Conservation (phyloP, 129 eudicot species). For the Mikania micrantha region DNA sequence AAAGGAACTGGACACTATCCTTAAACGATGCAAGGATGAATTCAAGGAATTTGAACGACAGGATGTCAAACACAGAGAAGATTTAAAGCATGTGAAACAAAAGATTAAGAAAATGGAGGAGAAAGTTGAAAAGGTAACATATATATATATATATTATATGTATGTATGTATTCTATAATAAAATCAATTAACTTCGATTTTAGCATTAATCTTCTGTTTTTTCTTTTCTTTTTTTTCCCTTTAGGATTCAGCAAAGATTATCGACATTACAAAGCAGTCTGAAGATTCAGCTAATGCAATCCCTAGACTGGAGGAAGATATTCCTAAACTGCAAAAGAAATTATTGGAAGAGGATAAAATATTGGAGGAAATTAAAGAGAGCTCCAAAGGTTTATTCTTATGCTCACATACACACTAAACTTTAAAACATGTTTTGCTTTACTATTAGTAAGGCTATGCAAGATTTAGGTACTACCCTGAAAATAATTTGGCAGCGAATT, state of each 20-base stretch:
- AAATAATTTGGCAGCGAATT: background rate
- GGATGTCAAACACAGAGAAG: slow-evolving; percentile 81
- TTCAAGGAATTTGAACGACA: slow-evolving; percentile 91
- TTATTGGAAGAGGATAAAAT: slow-evolving; percentile 69
- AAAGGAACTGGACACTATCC: slow-evolving; percentile 69
- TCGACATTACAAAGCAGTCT: slow-evolving; percentile 54
- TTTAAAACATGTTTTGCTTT: background rate
- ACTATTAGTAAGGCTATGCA: background rate
- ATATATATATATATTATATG: too few relatives aligned
- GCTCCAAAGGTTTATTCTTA: slow-evolving; percentile 56
- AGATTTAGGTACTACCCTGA: background rate
- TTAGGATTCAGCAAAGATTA: slow-evolving; percentile 68
- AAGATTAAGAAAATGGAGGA: slow-evolving; percentile 80
- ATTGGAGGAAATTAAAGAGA: slow-evolving; percentile 74
- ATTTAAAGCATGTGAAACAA: slow-evolving; percentile 75
- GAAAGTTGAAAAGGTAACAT: slow-evolving; percentile 70
- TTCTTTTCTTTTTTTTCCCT: background rate
- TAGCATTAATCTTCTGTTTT: slow-evolving; percentile 8
- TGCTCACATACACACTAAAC: background rate
- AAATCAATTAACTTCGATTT: background rate
- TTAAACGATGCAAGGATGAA: slow-evolving; percentile 59
- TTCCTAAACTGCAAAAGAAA: slow-evolving; percentile 59
- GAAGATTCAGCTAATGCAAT: slow-evolving; percentile 60
- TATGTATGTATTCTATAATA: background rate
- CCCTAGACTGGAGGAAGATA: slow-evolving; percentile 72